Evolutionary conservation across 129 eudicot genomes (phyloP), one percentile per base, ranked within the genome.

Genomic region (Silybum marianum): DNA sequence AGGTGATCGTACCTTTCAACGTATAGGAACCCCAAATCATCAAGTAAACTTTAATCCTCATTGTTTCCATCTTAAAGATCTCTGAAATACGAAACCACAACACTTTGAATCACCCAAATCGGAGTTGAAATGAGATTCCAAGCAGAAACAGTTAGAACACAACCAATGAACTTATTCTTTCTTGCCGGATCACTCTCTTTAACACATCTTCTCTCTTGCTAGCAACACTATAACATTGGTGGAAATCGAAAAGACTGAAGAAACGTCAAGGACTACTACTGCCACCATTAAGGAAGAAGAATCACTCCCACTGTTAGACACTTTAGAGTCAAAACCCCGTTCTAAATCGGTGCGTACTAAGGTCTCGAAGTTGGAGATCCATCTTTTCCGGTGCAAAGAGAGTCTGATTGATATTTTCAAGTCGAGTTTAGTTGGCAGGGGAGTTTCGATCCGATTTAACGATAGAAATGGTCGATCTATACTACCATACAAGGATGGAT

Each of bases 321-420:
- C 25, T 2, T 79, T 74, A 10, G 51, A 30, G 65, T 77, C 81
- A 66, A 77, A 76, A 21, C 69, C 75, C 4, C 76, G 69, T 24
- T 11, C 80, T 11, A 83, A 80, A 62, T 76, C 88, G 58, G 90
- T 89, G 4, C 65, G 79, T 19, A 89, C 97, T 13, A 84, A 87
- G 75, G 95, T 90, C 32, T 96, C 97, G 6, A 91, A 92, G 87
- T 87, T 87, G 8, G 93, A 92, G 86, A 68, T 94, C 12, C 88
- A 85, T 79, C 83, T 94, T n/a, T 92, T 82, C 82, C 86, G 84
- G 65, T 67, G 71, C 58, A 96, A 96, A 3, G 77, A 86, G 14
- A 97, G 98, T 16, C 93, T 92, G 46, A 90, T 94, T 66, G 96
- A 80, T 46, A 86, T 82, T 58, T 86, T 92, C 82, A 94, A 86